Evolutionary conservation across 129 eudicot species (phyloP).

Genomic region (Oenanthe sinensis): DNA sequence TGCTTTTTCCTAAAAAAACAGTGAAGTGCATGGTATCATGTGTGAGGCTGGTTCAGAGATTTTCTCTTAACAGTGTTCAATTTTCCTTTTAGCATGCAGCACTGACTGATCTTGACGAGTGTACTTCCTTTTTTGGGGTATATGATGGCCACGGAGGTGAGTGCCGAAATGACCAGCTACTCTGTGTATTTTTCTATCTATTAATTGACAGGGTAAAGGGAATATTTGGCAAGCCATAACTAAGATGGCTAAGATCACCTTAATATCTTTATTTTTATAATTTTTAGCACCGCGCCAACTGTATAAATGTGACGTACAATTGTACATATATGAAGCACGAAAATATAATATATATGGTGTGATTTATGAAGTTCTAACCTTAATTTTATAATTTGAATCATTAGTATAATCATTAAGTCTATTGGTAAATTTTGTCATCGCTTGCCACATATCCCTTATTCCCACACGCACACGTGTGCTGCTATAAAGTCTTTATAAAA

Average conservation of each 20-base stretch:
- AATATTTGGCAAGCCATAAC: not conserved
- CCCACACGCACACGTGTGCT: no score
- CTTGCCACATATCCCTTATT: not conserved
- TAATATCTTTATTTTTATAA: not conserved
- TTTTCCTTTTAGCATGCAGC: conserved; percentile 73
- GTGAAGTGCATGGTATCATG: not conserved
- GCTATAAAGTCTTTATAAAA: not conserved
- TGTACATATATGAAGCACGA: not conserved
- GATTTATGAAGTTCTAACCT: not conserved
- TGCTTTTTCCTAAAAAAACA: not conserved
- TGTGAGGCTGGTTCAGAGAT: not conserved
- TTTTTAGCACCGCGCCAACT: not conserved
- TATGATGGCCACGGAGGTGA: conserved; percentile 99
- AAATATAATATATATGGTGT: not conserved
- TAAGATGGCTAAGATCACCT: not conserved
- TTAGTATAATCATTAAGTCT: not conserved
- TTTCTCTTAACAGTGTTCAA: not conserved
- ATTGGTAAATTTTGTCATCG: no score
- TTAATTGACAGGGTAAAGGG: not conserved
- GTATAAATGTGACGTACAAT: not conserved
- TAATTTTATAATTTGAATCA: not conserved
- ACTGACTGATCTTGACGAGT: conserved; percentile 56
- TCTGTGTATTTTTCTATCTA: not conserved
- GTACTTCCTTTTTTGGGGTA: conserved; percentile 94
- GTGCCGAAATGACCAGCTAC: conserved; percentile 5